These are phyloP conservation scores for Friedmanniomyces endolithicus DNA, from an alignment of 495 filamentous ascomycete genomes.

Conservation along the genomic window DNA sequence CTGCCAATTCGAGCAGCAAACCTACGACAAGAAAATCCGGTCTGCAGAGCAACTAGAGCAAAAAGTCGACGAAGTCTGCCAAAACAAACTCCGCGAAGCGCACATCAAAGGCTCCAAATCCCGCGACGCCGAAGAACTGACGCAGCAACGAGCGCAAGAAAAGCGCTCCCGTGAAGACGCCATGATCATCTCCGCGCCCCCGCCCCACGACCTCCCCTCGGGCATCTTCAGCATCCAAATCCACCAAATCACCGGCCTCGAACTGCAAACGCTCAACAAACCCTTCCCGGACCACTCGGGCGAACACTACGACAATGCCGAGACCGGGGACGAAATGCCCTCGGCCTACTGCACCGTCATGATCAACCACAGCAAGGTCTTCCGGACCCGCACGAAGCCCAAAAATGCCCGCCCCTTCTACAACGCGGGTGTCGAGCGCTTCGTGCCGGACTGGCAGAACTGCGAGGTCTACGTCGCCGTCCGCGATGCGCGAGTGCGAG, in stretches of 20 bases:
- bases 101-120: constrained; percentile 34
- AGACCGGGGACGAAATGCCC: constrained; percentile 48
- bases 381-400: constrained; percentile 58
- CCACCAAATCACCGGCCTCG: constrained; percentile 59
- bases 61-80: constrained; percentile 38
- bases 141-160: constrained; percentile 53
- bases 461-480: constrained; percentile 53
- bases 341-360: constrained; percentile 59
- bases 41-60: constrained; percentile 41
- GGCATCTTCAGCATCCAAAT: constrained; percentile 59
- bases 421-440: constrained; percentile 62
- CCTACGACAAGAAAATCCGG: constrained; percentile 38
- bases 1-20: constrained; percentile 43
- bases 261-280: constrained; percentile 43
- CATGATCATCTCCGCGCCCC: constrained; percentile 48
- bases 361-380: constrained; percentile 57
- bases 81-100: constrained; percentile 51
- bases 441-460: constrained; percentile 54
- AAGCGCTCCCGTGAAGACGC: constrained; percentile 33
- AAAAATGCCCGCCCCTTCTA: constrained; percentile 68
- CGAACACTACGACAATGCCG: constrained; percentile 43
- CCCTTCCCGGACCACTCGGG: constrained; percentile 32
- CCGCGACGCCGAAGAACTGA: constrained; percentile 35
- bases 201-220: constrained; percentile 41
- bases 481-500: constrained; percentile 50